Evolutionary conservation across 495 filamentous ascomycete genomes (phyloP), one percentile per base, ranked within the genome.

Genomic region (Parathielavia hyrcaniae): DNA sequence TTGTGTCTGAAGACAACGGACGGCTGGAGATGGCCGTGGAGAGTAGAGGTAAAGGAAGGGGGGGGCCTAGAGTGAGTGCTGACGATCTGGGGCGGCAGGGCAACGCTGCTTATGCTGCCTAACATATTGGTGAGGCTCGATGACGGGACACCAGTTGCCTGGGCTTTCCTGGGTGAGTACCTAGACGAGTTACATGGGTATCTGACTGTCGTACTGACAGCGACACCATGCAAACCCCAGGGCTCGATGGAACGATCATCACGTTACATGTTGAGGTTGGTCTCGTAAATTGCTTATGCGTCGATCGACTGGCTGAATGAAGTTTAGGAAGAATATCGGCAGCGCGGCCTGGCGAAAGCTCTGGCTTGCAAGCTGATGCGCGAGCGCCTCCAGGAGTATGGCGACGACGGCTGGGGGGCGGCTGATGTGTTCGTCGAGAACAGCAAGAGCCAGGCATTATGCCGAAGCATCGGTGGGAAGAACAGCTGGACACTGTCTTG

Each of bases 341-440:
- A 72, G 5, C 67, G 60, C 35, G 77, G 77, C 0, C 58, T 80
- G 11, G 76, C 75, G 0, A 79, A 77, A 60, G 73, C 72, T 2
- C 61, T 79, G 9, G 69, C 67, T 6, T 64, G 65, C 26, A 73
- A 66, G 58, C 54, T 79, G 23, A 70, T 77, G 58, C 63, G 65
- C 16, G 73, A 76, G 10, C 68, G 67, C n/a, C 51, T 73, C 30
- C 55, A 43, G 19, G 65, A 69, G 0, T 77, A 64, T 46, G 73
- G 70, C 1, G 59, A 72, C 23, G 75, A 79, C 12, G 69, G 64
- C 5, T 69, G 69, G 58, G 71, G 67, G 10, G 72, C 71, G 34
- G 75, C 77, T 0, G 73, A 79, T 59, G 75, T 80, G 3, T 69
- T 67, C 6, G 61, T 67, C 0, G 64, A 64, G 0, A 80, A 80